Evolutionary conservation across 179 eudicot genomes (phyloP), one percentile per base, ranked within the genome.

Genomic region (Vitellaria paradoxa): DNA sequence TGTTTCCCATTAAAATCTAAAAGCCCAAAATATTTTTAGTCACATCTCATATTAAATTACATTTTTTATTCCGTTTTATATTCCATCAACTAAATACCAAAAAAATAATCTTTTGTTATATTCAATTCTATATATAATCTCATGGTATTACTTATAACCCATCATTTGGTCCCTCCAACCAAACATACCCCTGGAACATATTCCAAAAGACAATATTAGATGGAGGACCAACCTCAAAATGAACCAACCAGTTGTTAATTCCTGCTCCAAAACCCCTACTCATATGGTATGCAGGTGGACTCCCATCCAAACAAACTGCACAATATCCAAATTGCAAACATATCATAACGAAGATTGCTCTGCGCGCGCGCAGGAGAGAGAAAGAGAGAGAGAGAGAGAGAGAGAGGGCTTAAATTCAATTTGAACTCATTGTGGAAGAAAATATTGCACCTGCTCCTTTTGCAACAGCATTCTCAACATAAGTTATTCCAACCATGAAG

Each of bases 291-390:
- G 98, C 98, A 4, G 98, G 92, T 52, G 98, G 87, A 70, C 98
- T 92, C 42, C 98, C 98, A 80, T 94, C 98, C 87, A 94, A 91
- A 82, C 98, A 94, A 83, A 94, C 98, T 94, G 86, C 79, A 77
- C 46, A 63, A 62, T 23, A 65, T 21, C 12, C 47, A 18, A 20
- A 67, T 46, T 59, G 37, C 30, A 57, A 57, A 15, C 6, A 57
- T n/a, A 13, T 12, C 45, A 50, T n/a, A 56, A 77, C 12, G 7
- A 71, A 40, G 23, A 65, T 57, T 57, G 62, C n/a, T 57, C 56
- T 30, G 37, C 2, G 37, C 1, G 37, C 2, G 37, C 2, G 37
- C 1, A 2, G 2, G 37, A 30, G 37, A 30, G 37, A 30, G 2
- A 30, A 2, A 52, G 56, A 70, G 45, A 55, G 20, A 21, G 1